Evolutionary conservation across 1,284 basidiomycete genomes (phyloP).

Genomic region (Cutaneotrichosporon dermatis): DNA sequence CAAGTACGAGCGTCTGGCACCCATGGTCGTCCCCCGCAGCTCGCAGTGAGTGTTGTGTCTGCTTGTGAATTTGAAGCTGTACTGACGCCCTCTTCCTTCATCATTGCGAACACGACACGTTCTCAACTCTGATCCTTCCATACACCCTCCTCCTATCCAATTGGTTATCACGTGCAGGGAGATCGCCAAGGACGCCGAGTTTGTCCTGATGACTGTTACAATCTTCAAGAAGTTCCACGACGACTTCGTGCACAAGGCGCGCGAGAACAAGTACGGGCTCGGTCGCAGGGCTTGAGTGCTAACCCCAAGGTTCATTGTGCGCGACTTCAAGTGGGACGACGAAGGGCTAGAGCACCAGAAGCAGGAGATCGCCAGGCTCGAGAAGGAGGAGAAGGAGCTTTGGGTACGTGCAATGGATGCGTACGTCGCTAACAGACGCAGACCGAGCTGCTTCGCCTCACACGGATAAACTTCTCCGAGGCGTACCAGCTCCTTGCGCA

Average conservation of each 20-base stretch:
- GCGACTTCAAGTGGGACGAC: constrained; percentile 92
- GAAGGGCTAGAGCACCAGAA: constrained; percentile 75
- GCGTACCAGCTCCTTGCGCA: constrained; percentile 92
- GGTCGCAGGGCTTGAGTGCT: too few relatives aligned
- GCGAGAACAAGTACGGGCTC: constrained; percentile 77
- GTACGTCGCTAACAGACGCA: constrained; percentile 40
- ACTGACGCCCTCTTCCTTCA: neutral
- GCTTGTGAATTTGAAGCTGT: neutral
- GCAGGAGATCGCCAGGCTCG: constrained; percentile 73
- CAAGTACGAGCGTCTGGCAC: constrained; percentile 81
- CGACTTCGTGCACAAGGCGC: constrained; percentile 87
- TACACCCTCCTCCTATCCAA: neutral
- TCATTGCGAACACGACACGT: neutral
- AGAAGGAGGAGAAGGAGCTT: constrained; percentile 89
- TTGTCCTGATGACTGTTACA: constrained; percentile 77
- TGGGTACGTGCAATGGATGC: constrained; percentile 66
- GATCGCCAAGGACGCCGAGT: constrained; percentile 84
- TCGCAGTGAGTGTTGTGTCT: constrained; percentile 59
- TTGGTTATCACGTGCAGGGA: constrained; percentile 42
- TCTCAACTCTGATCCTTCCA: neutral
- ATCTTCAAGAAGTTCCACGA: constrained; percentile 89
- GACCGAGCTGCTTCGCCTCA: constrained; percentile 89
- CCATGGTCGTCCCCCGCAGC: constrained; percentile 95
- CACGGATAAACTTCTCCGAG: constrained; percentile 95
- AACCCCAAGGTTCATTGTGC: constrained; percentile 69